Evolutionary conservation across 768 basidiomycete species (phyloP), one percentile per base, ranked within the genome.

Genomic region (Mycena haematopus): DNA sequence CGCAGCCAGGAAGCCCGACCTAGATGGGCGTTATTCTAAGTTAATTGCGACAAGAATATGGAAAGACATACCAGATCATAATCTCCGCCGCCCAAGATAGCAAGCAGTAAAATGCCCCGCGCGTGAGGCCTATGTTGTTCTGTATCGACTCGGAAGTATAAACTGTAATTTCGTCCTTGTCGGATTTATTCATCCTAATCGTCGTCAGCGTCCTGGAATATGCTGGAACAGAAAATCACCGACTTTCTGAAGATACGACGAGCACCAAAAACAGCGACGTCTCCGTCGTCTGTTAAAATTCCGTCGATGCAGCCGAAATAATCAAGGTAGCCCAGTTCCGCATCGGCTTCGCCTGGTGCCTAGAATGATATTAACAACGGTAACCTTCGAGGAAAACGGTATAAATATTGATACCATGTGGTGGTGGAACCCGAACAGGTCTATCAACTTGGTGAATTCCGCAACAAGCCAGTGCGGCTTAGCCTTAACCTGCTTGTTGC

Each of bases 401-500:
- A 11, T 15, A 11, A 38, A 38, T 38, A n/a, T n/a, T 7, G 17
- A 4, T n/a, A n/a, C 40, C 5, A 15, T 42, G 19, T 42, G 9
- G 19, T n/a, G 9, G 19, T 42, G 15, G 19, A 42, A 42, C 15
- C 40, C 40, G n/a, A 42, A 42, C 6, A 15, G 9, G 1, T 52
- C n/a, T n/a, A 52, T 36, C n/a, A 52, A 10, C 21, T 52, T 22
- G n/a, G 14, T 13, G 33, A 52, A 52, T 52, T 52, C 33, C 0
- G 19, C n/a, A 1, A 33, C 17, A 7, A 40, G 36, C 46, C 17
- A 49, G 35, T 49, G 47, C 8, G 35, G 50, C 42, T 52, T 17
- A 1, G 40, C 40, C 40, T 9, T 42, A n/a, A 74, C 73, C 36
- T 67, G 56, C 58, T 75, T 76, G 44, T 76, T 74, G 6, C 80